Conservation (phyloP, 202 grass and related monocot species). For the Digitaria exilis region DNA sequence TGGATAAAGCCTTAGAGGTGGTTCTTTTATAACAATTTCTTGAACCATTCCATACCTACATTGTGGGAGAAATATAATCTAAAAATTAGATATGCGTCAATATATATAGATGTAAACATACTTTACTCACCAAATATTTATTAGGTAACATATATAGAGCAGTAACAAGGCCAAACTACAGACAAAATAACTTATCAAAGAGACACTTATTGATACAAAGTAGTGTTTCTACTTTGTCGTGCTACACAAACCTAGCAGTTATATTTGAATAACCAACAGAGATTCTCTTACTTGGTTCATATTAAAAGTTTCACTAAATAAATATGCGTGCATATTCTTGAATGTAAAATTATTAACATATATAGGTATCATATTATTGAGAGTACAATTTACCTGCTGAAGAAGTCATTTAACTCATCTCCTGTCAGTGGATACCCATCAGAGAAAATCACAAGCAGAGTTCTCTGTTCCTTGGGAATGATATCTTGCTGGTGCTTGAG, state of each 20-base stretch:
- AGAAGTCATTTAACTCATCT: conserved; percentile 1
- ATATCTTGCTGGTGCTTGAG: neutral
- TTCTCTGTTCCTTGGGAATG: neutral
- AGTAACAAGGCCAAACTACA: neutral
- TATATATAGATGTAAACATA: neutral
- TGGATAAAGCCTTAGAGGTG: neutral
- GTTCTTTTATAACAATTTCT: neutral
- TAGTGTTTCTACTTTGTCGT: too few species aligned
- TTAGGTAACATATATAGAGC: neutral
- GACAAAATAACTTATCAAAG: neutral
- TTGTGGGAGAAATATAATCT: neutral
- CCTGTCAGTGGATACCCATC: neutral
- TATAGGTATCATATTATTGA: neutral
- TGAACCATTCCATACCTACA: neutral
- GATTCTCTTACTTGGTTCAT: neutral
- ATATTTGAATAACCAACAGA: neutral
- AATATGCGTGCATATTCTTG: neutral
- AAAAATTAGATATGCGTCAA: neutral
- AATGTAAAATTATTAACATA: neutral
- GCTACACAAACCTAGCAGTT: too few species aligned
- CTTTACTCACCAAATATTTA: neutral
- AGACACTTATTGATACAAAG: too few species aligned
- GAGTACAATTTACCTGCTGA: neutral
- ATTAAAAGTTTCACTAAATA: neutral
- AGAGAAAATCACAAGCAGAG: neutral